These are phyloP conservation scores for Pyrenopolyporus hunteri DNA, from an alignment of 495 filamentous ascomycete species.

Conservation along the genomic window DNA sequence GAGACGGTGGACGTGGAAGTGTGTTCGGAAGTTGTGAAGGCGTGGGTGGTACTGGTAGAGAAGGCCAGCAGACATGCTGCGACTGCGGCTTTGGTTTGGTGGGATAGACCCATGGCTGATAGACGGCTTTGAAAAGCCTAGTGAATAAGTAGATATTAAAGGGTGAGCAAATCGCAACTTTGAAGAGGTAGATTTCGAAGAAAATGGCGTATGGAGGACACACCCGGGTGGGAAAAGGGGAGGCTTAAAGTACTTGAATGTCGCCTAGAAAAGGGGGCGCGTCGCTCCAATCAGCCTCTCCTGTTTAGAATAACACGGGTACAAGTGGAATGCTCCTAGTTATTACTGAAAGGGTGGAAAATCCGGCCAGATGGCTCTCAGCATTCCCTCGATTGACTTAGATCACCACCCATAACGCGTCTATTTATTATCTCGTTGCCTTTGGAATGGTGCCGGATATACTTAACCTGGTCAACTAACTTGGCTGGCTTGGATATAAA, in stretches of 20 bases:
- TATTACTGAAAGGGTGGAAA: background rate
- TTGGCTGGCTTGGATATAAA: too few relatives aligned
- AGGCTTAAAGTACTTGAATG: background rate
- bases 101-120: conserved; percentile 35
- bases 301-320: background rate
- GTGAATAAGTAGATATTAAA: conserved; percentile 12
- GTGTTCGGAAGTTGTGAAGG: conserved; percentile 8
- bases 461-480: background rate
- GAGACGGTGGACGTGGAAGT: background rate
- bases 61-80: conserved; percentile 38
- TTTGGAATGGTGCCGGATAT: too few relatives aligned
- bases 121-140: background rate
- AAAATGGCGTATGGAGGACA: too few relatives aligned
- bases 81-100: conserved; percentile 28
- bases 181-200: background rate
- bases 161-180: too few relatives aligned
- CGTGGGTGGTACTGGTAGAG: conserved; percentile 23
- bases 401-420: background rate
- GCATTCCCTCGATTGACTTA: background rate
- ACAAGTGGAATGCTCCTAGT: background rate
- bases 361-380: background rate
- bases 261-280: too few relatives aligned
- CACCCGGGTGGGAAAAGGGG: background rate
- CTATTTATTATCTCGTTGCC: background rate
- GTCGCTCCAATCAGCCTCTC: background rate